Base-by-base conservation (phyloP, 2,329 filamentous ascomycete species). In the Bipolaris bicolor region DNA sequence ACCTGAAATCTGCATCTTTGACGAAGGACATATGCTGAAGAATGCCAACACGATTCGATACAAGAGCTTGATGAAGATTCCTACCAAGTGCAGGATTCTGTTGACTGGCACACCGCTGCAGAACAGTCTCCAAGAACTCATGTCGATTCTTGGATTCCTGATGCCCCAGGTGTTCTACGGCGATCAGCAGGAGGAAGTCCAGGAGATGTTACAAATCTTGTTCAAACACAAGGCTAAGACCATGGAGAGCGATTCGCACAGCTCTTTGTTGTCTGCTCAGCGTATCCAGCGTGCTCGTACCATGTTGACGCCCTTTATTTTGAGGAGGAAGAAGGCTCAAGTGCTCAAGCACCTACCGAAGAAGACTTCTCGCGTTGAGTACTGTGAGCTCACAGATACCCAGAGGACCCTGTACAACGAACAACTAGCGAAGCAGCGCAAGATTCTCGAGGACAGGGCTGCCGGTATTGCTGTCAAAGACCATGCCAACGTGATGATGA, bases 11-110 rank as follows among this genome's bases (percentile, higher is more conserved):
- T 87, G 85, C 66, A 88, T 99, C 10, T 99, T 92, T 69, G 95
- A 99, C 71, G 95, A 99, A 77, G 95, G 94, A 0, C 95, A 99
- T 77, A 88, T 91, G 70, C 81, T 99, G 74, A 96, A 97, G 79
- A 98, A 97, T 72, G 88, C 89, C 2, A 87, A 88, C 45, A 96
- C 93, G 0, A 87, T 90, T 51, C 84, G 91, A 5, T 97, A 97
- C 76, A 85, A 87, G 68, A 88, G 90, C 58, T 82, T 98, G 50
- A 87, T 90, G 69, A 84, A 86, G 34, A 92, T 99, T 52, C 85
- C 84, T 0, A 88, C 92, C 0, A 80, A 86, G n/a, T 97, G 95
- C 83, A 88, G 92, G 60, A 84, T 99, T 49, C 83, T 99, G 3
- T 84, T 99, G 24, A 91, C 89, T 26, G 95, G 95, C 40, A 99